Evolutionary conservation across 345 rosid genomes (phyloP), one percentile per base, ranked within the genome.

Genomic region (Eucalyptus cloeziana): DNA sequence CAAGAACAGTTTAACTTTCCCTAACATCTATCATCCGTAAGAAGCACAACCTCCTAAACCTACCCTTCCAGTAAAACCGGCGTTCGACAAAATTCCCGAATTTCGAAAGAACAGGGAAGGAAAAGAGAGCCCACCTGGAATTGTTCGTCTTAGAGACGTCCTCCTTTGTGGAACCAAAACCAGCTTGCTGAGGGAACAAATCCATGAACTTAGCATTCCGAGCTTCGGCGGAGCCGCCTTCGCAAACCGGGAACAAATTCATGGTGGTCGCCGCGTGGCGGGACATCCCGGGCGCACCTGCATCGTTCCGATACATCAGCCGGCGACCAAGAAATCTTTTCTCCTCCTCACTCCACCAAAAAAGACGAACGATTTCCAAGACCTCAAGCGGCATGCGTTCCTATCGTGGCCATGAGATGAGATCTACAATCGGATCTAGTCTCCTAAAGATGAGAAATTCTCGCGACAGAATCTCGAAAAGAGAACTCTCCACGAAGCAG

Each of bases 201-300:
- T 27, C 94, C 95, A 89, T 93, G 49, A 62, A 60, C 76, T 81
- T 31, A 21, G 27, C 64, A 19, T 76, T 40, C 83, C 27, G 83
- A 21, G 83, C 43, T 11, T 76, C 83, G 8, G 15, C 14, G 86
- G 69, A 45, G 3, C 58, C 69, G 13, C 52, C 76, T 76, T 86
- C 88, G 9, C 31, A 33, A 27, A 45, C 22, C 44, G 96, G 95
- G 90, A 97, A 96, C 92, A 95, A 88, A 56, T 92, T 94, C 96
- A 94, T 93, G 17, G 98, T 92, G 89, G 93, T 49, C 31, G 94
- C 87, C 0, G 93, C 86, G 6, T 90, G 90, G 87, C 90, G 90
- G 64, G 50, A 25, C 87, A 83, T 86, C 80, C 88, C 92, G 3
- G 92, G 86, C 8, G 69, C 44, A 16, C 91, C 95, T 93, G 91